Evolutionary conservation across 2,329 filamentous ascomycete species (phyloP).

Genomic region (Cytospora paraplurivora): DNA sequence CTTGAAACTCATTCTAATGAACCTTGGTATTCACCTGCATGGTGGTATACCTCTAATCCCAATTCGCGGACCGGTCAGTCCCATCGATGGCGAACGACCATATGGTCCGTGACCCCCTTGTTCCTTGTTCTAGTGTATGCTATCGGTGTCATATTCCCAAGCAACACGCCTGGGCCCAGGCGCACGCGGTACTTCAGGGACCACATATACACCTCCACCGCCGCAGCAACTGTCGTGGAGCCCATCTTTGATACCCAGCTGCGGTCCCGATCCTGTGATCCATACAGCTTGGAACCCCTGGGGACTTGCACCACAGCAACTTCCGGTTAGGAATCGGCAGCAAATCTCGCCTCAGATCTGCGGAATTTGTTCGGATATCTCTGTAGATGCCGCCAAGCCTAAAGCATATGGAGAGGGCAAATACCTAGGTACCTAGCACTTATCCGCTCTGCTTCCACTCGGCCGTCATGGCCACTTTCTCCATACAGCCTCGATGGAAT

Average conservation of each 20-base stretch:
- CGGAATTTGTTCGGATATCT: neutral
- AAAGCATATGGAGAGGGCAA: neutral
- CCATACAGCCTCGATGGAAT: conserved; percentile 6
- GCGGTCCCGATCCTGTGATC: neutral
- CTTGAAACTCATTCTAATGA: neutral
- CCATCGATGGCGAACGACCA: neutral
- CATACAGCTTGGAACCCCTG: neutral
- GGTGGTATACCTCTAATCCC: neutral
- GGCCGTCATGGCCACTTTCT: neutral
- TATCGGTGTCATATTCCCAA: neutral
- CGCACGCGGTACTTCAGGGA: neutral
- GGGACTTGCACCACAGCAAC: neutral
- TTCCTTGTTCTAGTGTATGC: neutral
- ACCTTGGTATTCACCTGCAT: neutral
- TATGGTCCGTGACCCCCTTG: neutral
- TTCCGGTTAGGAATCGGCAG: neutral
- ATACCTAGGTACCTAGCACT: neutral
- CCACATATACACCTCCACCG: conserved; percentile 1
- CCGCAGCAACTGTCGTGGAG: conserved; percentile 1
- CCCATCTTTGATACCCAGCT: conserved; percentile 1
- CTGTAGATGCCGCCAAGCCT: neutral
- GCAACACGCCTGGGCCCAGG: neutral
- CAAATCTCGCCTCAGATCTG: conserved; percentile 1
- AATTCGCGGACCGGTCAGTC: neutral
- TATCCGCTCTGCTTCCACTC: neutral